These are phyloP conservation scores for Tanozyma kutaoensis DNA, from an alignment of 805 yeast species.

Conservation along the genomic window DNA sequence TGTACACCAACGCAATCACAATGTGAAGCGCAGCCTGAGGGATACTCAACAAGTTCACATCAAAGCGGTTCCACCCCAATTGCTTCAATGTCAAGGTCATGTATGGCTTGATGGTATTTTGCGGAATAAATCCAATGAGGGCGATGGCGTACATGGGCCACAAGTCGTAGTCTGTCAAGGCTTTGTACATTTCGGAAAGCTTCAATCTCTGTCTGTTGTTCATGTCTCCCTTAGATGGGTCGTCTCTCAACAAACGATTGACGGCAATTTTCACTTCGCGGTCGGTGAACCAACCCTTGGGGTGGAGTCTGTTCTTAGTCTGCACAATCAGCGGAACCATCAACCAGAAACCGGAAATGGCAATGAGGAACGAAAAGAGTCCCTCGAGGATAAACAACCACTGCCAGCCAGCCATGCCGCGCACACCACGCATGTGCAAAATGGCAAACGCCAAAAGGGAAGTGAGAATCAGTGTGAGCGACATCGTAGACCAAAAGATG, in stretches of 20 bases:
- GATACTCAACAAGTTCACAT: conserved; percentile 38
- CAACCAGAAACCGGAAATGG: conserved; percentile 25
- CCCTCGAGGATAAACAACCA: conserved; percentile 62
- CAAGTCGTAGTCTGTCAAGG: conserved; percentile 35
- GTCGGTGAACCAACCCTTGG: conserved; percentile 36
- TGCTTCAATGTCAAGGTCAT: not conserved
- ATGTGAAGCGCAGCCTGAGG: conserved; percentile 28
- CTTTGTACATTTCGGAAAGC: conserved; percentile 20
- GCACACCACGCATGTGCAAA: conserved; percentile 31
- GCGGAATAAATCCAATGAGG: too few relatives aligned
- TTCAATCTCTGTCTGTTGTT: conserved; percentile 43
- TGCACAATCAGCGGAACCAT: conserved; percentile 47
- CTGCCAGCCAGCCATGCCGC: conserved; percentile 42
- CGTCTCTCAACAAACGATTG: conserved; percentile 47
- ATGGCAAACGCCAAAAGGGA: conserved; percentile 40
- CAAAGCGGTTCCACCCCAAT: conserved; percentile 39
- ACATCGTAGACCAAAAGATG: conserved; percentile 44
- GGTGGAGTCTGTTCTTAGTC: conserved; percentile 35
- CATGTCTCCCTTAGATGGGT: conserved; percentile 52
- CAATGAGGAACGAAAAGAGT: conserved; percentile 37
- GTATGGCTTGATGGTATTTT: not conserved
- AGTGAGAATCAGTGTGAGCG: conserved; percentile 31
- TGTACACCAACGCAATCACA: conserved; percentile 16
- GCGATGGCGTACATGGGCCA: conserved; percentile 28
- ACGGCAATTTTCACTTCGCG: conserved; percentile 45